phyloP scores from a whole-genome alignment of 176 grass and related monocot genomes.

The Tillandsia fasciculata region DNA sequence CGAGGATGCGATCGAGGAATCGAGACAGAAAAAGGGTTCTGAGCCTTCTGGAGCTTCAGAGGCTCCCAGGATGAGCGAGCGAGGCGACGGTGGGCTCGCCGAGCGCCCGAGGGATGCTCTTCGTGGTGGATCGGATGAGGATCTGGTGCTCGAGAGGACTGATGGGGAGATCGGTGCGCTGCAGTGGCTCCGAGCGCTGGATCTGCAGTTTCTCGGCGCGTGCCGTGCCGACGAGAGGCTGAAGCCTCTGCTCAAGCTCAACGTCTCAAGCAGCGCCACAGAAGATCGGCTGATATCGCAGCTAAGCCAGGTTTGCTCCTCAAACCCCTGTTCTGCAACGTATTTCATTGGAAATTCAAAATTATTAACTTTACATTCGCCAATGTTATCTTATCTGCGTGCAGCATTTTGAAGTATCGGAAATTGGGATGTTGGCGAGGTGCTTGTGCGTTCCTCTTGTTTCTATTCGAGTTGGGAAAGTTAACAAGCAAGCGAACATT shows the following conservation, averaged over 20 bases:
- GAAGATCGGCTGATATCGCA: slow-evolving; percentile 71
- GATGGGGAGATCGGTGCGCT: not conserved
- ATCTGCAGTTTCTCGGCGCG: slow-evolving; percentile 61
- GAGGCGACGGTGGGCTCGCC: not conserved
- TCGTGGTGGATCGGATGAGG: slow-evolving; percentile 12
- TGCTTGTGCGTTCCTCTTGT: slow-evolving; percentile 86
- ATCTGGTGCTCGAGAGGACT: not conserved
- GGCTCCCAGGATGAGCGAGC: not conserved
- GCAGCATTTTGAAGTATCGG: slow-evolving; percentile 75
- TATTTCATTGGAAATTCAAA: not conserved
- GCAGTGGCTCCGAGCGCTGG: slow-evolving; percentile 32
- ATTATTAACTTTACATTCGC: not conserved
- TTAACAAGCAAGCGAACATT: slow-evolving; percentile 40
- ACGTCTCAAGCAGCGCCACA: slow-evolving; percentile 40
- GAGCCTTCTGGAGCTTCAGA: not conserved
- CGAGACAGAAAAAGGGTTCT: not conserved
- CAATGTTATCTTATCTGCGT: not conserved
- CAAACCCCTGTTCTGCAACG: not conserved
- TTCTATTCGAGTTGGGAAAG: slow-evolving; percentile 74
- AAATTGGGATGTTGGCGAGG: slow-evolving; percentile 61
- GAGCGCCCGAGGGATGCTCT: slow-evolving; percentile 9
- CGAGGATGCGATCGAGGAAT: slow-evolving; percentile 3
- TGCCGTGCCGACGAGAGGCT: slow-evolving; percentile 83
- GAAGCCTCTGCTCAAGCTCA: slow-evolving; percentile 45
- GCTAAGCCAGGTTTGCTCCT: slow-evolving; percentile 46